A percentile compares a stretch with the other conserved stretches of the same genome.
Evolutionary conservation across 805 yeast species (phyloP).

Genomic region (Cyberlindnera lachancei): DNA sequence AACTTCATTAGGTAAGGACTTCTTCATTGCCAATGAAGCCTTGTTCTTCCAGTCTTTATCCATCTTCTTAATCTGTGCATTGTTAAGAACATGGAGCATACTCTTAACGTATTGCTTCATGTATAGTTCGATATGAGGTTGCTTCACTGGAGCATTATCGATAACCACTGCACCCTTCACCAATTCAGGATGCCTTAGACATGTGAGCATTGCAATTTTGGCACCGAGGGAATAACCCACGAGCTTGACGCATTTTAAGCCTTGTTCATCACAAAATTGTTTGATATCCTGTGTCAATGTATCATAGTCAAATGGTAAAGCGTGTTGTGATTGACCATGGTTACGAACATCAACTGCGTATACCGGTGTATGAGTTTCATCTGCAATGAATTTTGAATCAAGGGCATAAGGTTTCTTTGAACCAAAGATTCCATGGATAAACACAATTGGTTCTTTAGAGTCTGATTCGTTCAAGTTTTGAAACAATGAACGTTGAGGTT

Average conservation of each 20-base stretch:
- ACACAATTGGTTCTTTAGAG: conserved; percentile 30
- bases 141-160: conserved; percentile 40
- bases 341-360: conserved; percentile 41
- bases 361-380: conserved; percentile 27
- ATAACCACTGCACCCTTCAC: conserved; percentile 36
- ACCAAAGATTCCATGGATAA: conserved; percentile 47
- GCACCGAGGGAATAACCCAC: conserved; percentile 50
- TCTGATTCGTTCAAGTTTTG: conserved; percentile 16
- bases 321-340: conserved; percentile 42
- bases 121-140: conserved; percentile 27
- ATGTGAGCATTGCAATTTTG: conserved; percentile 41
- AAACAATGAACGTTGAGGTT: conserved; percentile 18
- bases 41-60: conserved; percentile 58
- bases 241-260: conserved; percentile 24
- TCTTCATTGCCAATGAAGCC: conserved; percentile 85
- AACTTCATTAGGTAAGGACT: conserved; percentile 78
- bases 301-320: conserved; percentile 35
- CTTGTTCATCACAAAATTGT: conserved; percentile 26
- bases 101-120: conserved; percentile 32
- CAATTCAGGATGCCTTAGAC: conserved; percentile 32
- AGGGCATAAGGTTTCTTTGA: conserved; percentile 33
- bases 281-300: conserved; percentile 37
- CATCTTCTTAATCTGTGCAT: conserved; percentile 25
- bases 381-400: conserved; percentile 32
- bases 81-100: conserved; percentile 79